phyloP scores from a whole-genome alignment of 2,329 filamentous ascomycete species.

The Pseudogymnoascus sp. region DNA sequence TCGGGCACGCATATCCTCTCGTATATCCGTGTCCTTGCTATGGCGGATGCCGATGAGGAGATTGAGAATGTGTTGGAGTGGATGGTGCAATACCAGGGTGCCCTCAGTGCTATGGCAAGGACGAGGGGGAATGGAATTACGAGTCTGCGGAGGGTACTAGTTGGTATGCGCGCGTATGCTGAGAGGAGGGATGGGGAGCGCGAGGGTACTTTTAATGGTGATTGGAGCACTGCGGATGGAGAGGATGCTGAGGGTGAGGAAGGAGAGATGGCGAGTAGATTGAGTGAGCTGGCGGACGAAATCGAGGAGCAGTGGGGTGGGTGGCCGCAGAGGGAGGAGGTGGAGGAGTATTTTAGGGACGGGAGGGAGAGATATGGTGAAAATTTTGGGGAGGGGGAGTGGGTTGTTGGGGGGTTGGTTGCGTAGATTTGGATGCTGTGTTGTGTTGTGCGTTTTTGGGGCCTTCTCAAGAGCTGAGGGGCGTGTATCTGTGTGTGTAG shows the following conservation, averaged over 20 bases:
- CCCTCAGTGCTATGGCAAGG: constrained; percentile 16
- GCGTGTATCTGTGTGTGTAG: background rate
- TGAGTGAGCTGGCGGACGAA: constrained; percentile 17
- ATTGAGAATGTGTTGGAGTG: constrained; percentile 51
- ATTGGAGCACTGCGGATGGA: background rate
- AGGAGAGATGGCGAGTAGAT: background rate
- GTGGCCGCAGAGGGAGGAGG: constrained; percentile 23
- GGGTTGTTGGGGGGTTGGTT: background rate
- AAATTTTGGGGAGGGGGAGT: background rate
- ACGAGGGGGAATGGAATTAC: constrained; percentile 17
- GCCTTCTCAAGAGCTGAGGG: constrained; percentile 4
- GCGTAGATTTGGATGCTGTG: background rate
- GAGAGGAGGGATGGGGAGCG: constrained; percentile 10
- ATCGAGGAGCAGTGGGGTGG: constrained; percentile 21
- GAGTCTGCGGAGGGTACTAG: constrained; percentile 18
- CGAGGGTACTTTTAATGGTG: no score
- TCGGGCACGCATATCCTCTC: constrained; percentile 42
- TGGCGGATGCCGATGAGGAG: constrained; percentile 49
- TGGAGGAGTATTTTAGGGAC: constrained; percentile 11
- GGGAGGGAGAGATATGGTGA: background rate
- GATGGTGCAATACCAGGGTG: constrained; percentile 43
- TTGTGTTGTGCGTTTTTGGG: background rate
- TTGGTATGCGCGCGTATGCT: constrained; percentile 19
- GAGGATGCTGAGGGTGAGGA: background rate
- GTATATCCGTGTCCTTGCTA: constrained; percentile 56